These are phyloP conservation scores for Pleomassaria siparia DNA, from an alignment of 2,329 filamentous ascomycete genomes.

Conservation along the genomic window DNA sequence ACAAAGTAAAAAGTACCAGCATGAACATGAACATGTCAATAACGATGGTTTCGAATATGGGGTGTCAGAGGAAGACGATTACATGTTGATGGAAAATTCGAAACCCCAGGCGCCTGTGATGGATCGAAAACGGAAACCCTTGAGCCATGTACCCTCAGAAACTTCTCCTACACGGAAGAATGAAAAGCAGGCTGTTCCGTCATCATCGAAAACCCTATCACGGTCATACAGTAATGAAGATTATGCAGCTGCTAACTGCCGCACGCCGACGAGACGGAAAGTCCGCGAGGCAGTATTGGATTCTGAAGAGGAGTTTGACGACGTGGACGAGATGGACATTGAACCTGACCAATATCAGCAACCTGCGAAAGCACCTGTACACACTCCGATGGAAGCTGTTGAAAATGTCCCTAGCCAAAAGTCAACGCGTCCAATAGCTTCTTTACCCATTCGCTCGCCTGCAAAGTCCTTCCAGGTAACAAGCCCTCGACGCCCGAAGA, in stretches of 20 bases:
- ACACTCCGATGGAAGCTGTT: constrained; percentile 7
- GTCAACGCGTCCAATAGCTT: constrained; percentile 5
- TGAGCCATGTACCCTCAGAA: constrained; percentile 32
- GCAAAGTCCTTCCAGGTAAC: constrained; percentile 19
- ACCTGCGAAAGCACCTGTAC: constrained; percentile 9
- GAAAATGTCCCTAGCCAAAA: constrained; percentile 17
- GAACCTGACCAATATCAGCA: constrained; percentile 19
- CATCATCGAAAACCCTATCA: constrained; percentile 12
- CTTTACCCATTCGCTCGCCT: constrained; percentile 23
- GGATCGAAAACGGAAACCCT: constrained; percentile 33
- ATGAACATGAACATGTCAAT: constrained; percentile 11
- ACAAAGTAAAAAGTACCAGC: not conserved
- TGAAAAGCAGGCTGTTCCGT: constrained; percentile 25
- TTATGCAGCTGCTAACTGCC: not conserved
- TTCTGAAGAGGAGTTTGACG: constrained; percentile 31
- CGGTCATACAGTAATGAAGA: constrained; percentile 2
- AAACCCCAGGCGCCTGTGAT: constrained; percentile 10
- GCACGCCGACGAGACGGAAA: constrained; percentile 12
- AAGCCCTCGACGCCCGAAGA: constrained; percentile 17
- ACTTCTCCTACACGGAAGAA: constrained; percentile 30
- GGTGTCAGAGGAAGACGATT: constrained; percentile 15
- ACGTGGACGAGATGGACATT: constrained; percentile 28
- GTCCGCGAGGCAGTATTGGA: not conserved
- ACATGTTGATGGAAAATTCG: constrained; percentile 11
- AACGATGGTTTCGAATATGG: constrained; percentile 14